phyloP scores from a whole-genome alignment of 768 basidiomycete genomes.

The Tricholoma matsutake region DNA sequence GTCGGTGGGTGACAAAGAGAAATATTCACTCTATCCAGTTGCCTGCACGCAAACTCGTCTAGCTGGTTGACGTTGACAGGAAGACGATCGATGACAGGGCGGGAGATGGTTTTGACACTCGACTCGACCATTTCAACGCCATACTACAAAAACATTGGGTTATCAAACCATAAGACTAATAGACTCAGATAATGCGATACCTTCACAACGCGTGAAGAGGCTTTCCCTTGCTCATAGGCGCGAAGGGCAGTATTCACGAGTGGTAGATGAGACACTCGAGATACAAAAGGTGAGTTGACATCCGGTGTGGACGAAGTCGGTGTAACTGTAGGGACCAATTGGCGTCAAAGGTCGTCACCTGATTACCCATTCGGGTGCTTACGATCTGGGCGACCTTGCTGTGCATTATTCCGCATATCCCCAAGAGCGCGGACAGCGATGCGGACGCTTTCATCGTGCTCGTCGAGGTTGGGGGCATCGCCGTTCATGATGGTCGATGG shows the following conservation, averaged over 20 bases:
- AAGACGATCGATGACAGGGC: constrained; percentile 76
- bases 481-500: constrained; percentile 17
- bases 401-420: constrained; percentile 64
- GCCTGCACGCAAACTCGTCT: constrained; percentile 87
- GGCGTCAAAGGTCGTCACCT: background rate
- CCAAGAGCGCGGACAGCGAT: constrained; percentile 77
- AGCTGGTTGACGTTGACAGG: constrained; percentile 71
- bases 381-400: constrained; percentile 14
- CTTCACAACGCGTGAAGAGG: constrained; percentile 81
- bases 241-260: constrained; percentile 69
- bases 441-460: constrained; percentile 72
- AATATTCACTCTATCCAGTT: constrained; percentile 72
- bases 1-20: background rate
- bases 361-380: background rate
- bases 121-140: constrained; percentile 87
- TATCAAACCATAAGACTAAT: constrained; percentile 1
- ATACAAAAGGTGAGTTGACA: constrained; percentile 33
- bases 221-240: constrained; percentile 81
- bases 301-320: constrained; percentile 13
- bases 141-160: constrained; percentile 47
- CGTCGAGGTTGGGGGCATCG: constrained; percentile 25
- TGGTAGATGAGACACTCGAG: constrained; percentile 65
- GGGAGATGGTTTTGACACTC: constrained; percentile 74
- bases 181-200: constrained; percentile 34
- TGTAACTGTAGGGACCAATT: background rate